phyloP scores from a whole-genome alignment of 176 grass and related monocot species.

The Saccharum spontaneum region DNA sequence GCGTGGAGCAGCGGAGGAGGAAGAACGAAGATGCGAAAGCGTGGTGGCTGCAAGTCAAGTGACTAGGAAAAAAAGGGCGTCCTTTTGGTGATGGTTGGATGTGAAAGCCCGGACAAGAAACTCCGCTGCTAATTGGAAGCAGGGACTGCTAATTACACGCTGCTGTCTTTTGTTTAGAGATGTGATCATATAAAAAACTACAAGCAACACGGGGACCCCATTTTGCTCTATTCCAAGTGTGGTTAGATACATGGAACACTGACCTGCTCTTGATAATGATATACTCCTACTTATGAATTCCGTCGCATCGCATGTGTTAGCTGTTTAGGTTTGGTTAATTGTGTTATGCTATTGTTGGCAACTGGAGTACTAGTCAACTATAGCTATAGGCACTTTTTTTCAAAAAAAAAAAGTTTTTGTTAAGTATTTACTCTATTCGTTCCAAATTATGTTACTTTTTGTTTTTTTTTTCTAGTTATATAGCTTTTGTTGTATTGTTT shows the following conservation, averaged over 20 bases:
- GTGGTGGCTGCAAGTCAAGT: slow-evolving; percentile 25
- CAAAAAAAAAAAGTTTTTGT: no score
- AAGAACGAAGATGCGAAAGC: slow-evolving; percentile 5
- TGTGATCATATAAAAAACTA: not conserved
- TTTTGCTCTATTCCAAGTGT: not conserved
- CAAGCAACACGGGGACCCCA: no score
- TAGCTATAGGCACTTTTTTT: not conserved
- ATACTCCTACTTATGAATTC: not conserved
- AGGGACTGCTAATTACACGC: not conserved
- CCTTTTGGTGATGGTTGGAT: slow-evolving; percentile 41
- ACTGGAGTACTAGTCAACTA: no score
- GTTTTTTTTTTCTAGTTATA: no score
- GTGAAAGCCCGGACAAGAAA: slow-evolving; percentile 35
- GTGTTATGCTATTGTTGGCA: not conserved
- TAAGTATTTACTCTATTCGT: no score
- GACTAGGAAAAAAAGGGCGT: slow-evolving; percentile 21
- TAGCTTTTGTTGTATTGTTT: no score
- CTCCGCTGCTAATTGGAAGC: slow-evolving; percentile 27
- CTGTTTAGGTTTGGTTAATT: not conserved
- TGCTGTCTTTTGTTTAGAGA: not conserved
- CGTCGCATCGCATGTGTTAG: not conserved
- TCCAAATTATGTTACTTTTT: no score
- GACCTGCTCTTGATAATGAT: not conserved
- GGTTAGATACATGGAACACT: not conserved
- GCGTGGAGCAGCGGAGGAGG: not conserved